Evolutionary conservation across 2,329 filamentous ascomycete genomes (phyloP), one percentile per base, ranked within the genome.

Genomic region (Coniochaeta sp.): DNA sequence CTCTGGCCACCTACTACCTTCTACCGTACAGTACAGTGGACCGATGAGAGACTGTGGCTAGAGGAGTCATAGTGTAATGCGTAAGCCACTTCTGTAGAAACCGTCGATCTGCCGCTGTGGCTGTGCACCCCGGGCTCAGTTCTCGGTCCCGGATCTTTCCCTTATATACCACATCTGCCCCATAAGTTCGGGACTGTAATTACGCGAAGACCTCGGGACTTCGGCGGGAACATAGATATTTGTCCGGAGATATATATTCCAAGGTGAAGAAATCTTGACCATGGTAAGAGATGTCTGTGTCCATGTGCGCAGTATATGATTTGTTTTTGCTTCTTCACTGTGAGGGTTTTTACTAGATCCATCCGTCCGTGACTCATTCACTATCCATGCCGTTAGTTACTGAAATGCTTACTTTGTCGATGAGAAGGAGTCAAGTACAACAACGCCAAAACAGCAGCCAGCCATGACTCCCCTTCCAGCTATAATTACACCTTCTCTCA

Each of bases 401-500:
- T 28, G 47, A 52, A 31, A 52, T 28, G 47, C 47, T 52, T 31
- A 31, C 47, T 11, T 26, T 31, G 47, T 52, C 47, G 47, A 52
- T n/a, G 47, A 52, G 24, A 52, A 52, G 47, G 47, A 52, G 47
- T 28, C 47, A 17, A 52, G 22, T 9, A 28, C 47, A 52, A n/a
- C 22, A 2, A 58, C 40, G 17, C 43, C n/a, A 36, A 19, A 36
- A 38, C 26, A 16, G 24, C 14, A 28, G 24, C 47, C 58, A 22
- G 40, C 26, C 34, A 66, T 64, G 61, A 62, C 31, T n/a, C 58
- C 60, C 11, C 58, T 63, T 14, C 64, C 62, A 1, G 60, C 58
- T 69, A 69, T 81, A 47, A 68, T 78, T 44, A 79, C 79, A 7
- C 73, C 77, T 5, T 63, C 71, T 2, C 66, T 82, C 14, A 68